A percentile compares a stretch with the other conserved stretches of the same genome.
Evolutionary conservation across 2,329 filamentous ascomycete genomes (phyloP).

Genomic region (Hymenoscyphus scutula): DNA sequence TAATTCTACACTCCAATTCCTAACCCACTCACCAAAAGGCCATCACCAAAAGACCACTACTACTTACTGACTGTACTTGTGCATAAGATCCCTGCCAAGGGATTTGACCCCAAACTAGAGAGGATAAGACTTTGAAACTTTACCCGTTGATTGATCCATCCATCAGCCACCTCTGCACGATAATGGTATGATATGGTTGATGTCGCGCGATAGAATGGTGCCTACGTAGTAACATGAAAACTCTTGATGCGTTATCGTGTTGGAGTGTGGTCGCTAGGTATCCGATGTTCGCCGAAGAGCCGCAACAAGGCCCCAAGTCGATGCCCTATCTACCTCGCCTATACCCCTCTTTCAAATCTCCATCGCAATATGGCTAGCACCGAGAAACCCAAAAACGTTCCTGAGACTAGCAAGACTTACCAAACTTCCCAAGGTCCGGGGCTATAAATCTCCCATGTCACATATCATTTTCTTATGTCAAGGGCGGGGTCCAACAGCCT

Average conservation of each 20-base stretch:
- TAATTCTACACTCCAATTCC: too few species aligned
- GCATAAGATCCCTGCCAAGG: neutral
- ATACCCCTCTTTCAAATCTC: neutral
- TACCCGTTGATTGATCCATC: neutral
- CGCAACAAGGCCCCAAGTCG: neutral
- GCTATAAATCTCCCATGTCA: neutral
- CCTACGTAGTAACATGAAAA: neutral
- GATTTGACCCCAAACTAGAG: neutral
- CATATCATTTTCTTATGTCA: neutral
- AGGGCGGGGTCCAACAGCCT: neutral
- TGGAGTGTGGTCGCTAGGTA: conserved; percentile 1
- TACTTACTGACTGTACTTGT: neutral
- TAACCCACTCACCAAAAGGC: neutral
- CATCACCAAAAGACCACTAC: too few species aligned
- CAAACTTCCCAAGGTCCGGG: too few species aligned
- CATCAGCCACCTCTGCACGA: neutral
- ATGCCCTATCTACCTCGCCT: neutral
- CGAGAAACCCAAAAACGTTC: too few species aligned
- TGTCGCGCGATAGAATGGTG: conserved; percentile 20
- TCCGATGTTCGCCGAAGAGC: neutral
- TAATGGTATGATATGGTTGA: conserved; percentile 19
- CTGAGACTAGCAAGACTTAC: too few species aligned
- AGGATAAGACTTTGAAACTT: too few species aligned
- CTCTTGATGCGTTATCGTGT: neutral
- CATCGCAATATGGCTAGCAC: too few species aligned